Conservation (phyloP, 2,329 filamentous ascomycete species). For the Sporothrix euskadiensis region DNA sequence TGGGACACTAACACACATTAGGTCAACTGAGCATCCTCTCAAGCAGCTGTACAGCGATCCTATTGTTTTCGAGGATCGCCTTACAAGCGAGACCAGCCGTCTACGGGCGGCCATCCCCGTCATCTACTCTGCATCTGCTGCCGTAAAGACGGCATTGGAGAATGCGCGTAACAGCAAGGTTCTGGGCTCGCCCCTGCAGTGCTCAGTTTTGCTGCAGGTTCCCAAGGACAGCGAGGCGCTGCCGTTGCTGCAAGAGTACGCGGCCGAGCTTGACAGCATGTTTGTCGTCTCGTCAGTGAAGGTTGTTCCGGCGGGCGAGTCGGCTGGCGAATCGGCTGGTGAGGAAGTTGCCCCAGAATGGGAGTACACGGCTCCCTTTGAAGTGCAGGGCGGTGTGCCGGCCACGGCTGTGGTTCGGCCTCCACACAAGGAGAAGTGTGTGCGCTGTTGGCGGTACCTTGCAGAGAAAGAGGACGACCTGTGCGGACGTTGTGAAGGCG, state of each 20-base stretch:
- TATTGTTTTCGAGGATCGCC: slow-evolving; percentile 44
- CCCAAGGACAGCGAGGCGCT: slow-evolving; percentile 38
- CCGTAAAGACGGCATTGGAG: slow-evolving; percentile 76
- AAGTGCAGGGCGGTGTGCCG: slow-evolving; percentile 42
- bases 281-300: slow-evolving; percentile 70
- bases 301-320: slow-evolving; percentile 43
- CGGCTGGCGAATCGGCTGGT: slow-evolving; percentile 21
- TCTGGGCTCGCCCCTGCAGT: slow-evolving; percentile 79
- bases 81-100: slow-evolving; percentile 45
- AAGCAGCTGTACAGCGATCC: slow-evolving; percentile 51
- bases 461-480: slow-evolving; percentile 65
- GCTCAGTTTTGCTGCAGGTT: slow-evolving; percentile 61
- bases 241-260: slow-evolving; percentile 43
- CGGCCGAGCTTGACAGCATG: slow-evolving; percentile 59
- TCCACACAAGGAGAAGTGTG: slow-evolving; percentile 67
- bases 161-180: slow-evolving; percentile 67
- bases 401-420: slow-evolving; percentile 51
- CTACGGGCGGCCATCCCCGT: slow-evolving; percentile 48
- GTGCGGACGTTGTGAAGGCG: slow-evolving; percentile 71
- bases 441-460: slow-evolving; percentile 84
- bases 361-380: slow-evolving; percentile 48
- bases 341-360: slow-evolving; percentile 39
- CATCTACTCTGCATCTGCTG: slow-evolving; percentile 59
- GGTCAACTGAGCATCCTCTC: slow-evolving; percentile 45
- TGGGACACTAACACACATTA: slow-evolving; percentile 24